phyloP scores from a whole-genome alignment of 352 stramenopile genomes.

The Globisporangium barbulae region DNA sequence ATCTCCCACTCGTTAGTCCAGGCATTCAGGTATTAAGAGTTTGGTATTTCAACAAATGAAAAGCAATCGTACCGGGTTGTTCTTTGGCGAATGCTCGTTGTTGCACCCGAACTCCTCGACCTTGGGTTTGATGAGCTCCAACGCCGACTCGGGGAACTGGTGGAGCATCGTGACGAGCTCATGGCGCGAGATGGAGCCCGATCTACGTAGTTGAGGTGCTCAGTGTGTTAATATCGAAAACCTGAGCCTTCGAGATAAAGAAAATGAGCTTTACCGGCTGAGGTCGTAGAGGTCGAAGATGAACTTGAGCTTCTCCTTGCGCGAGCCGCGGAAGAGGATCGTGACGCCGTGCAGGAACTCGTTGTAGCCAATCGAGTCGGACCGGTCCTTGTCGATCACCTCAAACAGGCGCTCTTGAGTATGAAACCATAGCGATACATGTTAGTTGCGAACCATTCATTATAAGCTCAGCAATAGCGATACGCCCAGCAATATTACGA shows the following conservation, averaged over 20 bases:
- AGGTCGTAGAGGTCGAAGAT: constrained; percentile 94
- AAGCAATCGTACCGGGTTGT: constrained; percentile 14
- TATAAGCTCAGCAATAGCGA: neutral
- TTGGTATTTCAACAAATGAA: neutral
- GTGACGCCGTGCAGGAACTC: constrained; percentile 91
- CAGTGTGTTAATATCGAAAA: neutral
- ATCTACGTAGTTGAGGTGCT: constrained; percentile 32
- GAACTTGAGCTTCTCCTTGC: constrained; percentile 91
- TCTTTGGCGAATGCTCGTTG: constrained; percentile 2
- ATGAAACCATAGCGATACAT: neutral
- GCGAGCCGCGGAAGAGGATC: constrained; percentile 79
- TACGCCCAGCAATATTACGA: neutral
- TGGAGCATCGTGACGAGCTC: constrained; percentile 85
- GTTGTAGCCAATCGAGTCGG: constrained; percentile 86
- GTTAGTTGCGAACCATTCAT: too few species aligned
- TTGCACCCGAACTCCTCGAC: constrained; percentile 18
- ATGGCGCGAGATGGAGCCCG: constrained; percentile 81
- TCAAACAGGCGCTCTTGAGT: constrained; percentile 84
- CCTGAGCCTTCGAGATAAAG: neutral
- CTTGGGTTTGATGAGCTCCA: constrained; percentile 56
- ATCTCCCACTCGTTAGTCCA: neutral
- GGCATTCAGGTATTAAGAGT: too few species aligned
- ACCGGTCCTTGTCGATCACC: constrained; percentile 90
- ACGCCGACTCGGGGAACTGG: constrained; percentile 73
- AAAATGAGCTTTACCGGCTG: constrained; percentile 40